Evolutionary conservation across 805 yeast species (phyloP), one percentile per base, ranked within the genome.

Genomic region (Jamesozyma gamospora): DNA sequence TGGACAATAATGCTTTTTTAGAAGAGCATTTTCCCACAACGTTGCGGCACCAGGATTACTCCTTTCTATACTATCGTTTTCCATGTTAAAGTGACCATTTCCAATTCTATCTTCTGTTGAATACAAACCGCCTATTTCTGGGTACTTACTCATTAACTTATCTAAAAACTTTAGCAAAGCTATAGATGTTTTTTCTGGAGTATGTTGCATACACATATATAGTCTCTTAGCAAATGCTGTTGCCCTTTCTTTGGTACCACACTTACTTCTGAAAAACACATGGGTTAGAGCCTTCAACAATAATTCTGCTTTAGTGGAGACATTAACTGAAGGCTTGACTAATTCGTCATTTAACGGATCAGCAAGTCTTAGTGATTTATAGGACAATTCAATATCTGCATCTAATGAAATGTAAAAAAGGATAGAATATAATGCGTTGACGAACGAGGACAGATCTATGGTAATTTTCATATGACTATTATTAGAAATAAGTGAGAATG

Each of bases 41-140:
- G 87, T 81, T 1, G 96, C 94, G 14, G 90, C 92, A 32, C 81
- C 90, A 2, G 94, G 74, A 53, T 92, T 88, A 49, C 83, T 67
- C 56, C 90, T 75, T 48, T 81, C 84, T 17, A 84, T 75, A 34
- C 74, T 78, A 39, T 73, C 74, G 11, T 71, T 71, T 36, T 77
- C 86, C 48, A 79, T 67, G 21, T 76, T 74, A 54, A 81, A 82
- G 12, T 70, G 67, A 35, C 96, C 97, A 42, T 90, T 87, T 30
- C 77, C 77, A 31, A 92, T 74, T 48, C 92, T 71, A 55, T 92
- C 98, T 35, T 87, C 95, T 1, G 96, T 84, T 17, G 85, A 77
- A 64, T 81, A 86, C 37, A 90, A 64, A 1, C 94, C 83, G 37
- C 76, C 72, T 34, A 86, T 63, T 38, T 79, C 81, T 32, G 85